A percentile compares a stretch with the other conserved stretches of the same genome.
These are phyloP conservation scores for Colletotrichum tamarilloi DNA, from an alignment of 2,329 filamentous ascomycete genomes.

Conservation along the genomic window DNA sequence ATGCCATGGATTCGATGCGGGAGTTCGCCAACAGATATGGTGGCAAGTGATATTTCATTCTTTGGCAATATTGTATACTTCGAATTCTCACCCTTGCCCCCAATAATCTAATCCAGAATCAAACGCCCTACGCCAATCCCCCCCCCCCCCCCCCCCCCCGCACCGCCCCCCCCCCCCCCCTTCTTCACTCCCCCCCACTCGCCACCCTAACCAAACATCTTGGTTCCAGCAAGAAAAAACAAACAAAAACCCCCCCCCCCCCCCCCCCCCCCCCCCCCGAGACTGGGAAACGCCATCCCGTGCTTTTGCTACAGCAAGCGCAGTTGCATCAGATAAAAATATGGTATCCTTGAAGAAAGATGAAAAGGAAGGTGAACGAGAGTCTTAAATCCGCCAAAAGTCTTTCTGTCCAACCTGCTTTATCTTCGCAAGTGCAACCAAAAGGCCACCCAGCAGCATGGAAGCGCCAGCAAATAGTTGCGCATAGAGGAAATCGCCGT, in stretches of 20 bases:
- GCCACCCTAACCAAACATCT: too few relatives aligned
- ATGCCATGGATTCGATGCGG: not conserved
- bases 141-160: too few relatives aligned
- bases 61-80: not conserved
- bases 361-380: not conserved
- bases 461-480: slow-evolving; percentile 24
- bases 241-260: too few relatives aligned
- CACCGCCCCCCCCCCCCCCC: too few relatives aligned
- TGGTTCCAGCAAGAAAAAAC: too few relatives aligned
- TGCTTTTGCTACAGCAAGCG: not conserved
- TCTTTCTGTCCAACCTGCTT: slow-evolving; percentile 25
- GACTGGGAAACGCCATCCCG: not conserved
- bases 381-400: slow-evolving; percentile 14
- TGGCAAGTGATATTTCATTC: not conserved
- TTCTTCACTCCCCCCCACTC: too few relatives aligned
- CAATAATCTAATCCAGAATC: not conserved
- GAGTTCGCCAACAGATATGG: not conserved
- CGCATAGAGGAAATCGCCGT: slow-evolving; percentile 15
- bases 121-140: not conserved
- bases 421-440: slow-evolving; percentile 28
- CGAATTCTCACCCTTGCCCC: not conserved
- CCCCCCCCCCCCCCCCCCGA: too few relatives aligned
- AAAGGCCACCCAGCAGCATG: slow-evolving; percentile 23
- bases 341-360: not conserved
- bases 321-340: too few relatives aligned